Evolutionary conservation across 2,329 filamentous ascomycete genomes (phyloP).

Genomic region (Simplicillium aogashimaense): DNA sequence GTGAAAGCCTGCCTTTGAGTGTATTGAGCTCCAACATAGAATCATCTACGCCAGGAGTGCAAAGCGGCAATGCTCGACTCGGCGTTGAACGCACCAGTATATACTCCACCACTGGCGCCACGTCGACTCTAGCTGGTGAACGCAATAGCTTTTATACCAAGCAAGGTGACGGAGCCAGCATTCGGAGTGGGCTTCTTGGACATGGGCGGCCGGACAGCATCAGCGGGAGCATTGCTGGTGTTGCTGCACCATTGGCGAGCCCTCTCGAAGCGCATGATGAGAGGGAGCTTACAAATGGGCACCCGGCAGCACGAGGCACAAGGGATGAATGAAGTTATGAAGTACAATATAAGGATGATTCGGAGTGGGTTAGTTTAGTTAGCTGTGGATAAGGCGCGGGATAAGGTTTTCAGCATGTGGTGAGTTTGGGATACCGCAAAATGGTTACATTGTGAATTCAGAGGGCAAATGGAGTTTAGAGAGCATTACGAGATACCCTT

Average conservation of each 20-base stretch:
- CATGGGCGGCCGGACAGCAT: slow-evolving; percentile 78
- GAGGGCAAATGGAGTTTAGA: too few species aligned
- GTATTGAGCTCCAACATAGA: slow-evolving; percentile 66
- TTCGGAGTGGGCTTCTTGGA: slow-evolving; percentile 67
- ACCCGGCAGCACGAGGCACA: too few species aligned
- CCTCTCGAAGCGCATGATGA: slow-evolving; percentile 34
- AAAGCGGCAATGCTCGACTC: slow-evolving; percentile 35
- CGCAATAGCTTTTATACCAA: slow-evolving; percentile 73
- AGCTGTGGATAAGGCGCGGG: too few species aligned
- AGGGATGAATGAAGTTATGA: too few species aligned
- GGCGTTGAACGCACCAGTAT: slow-evolving; percentile 64
- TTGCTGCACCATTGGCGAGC: slow-evolving; percentile 53
- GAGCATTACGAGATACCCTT: too few species aligned
- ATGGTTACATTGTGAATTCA: too few species aligned
- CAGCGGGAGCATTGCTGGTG: slow-evolving; percentile 59
- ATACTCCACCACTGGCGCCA: slow-evolving; percentile 65
- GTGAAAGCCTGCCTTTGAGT: slow-evolving; percentile 70
- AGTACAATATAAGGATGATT: too few species aligned
- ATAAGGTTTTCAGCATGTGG: too few species aligned
- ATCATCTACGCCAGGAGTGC: slow-evolving; percentile 38
- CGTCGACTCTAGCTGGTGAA: slow-evolving; percentile 59
- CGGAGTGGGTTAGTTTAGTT: too few species aligned
- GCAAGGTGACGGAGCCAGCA: slow-evolving; percentile 61
- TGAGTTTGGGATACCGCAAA: too few species aligned
- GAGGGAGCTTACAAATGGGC: slow-evolving; percentile 7